A percentile compares a stretch with the other conserved stretches of the same genome.
phyloP scores from a whole-genome alignment of 225 moss, liverwort and hornwort species.

The Thuidium tamariscinum region DNA sequence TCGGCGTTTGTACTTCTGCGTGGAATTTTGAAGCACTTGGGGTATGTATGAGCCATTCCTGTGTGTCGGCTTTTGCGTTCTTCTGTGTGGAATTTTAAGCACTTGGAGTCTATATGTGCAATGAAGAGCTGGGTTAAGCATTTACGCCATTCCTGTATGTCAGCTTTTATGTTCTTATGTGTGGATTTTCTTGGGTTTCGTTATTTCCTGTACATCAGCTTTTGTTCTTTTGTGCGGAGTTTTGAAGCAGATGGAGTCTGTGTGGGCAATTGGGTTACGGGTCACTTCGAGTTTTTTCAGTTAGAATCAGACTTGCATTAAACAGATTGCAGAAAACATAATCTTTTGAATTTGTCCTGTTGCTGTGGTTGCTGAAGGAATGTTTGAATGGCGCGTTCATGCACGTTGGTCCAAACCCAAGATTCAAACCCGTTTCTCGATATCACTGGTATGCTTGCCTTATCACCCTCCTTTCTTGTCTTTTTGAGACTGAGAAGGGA shows the following conservation, averaged over 20 bases:
- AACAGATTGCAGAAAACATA: background rate
- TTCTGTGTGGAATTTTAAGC: background rate
- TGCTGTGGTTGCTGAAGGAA: background rate
- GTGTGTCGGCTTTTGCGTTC: background rate
- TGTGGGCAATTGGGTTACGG: background rate
- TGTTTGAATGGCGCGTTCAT: conserved; percentile 25
- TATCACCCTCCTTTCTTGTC: background rate
- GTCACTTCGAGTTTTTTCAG: background rate
- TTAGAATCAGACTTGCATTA: background rate
- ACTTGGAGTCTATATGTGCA: background rate
- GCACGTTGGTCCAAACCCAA: conserved; percentile 23
- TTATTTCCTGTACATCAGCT: background rate
- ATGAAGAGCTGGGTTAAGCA: no score
- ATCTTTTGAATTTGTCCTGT: background rate
- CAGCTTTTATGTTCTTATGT: background rate
- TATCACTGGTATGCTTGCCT: conserved; percentile 21
- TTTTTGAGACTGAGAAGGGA: background rate
- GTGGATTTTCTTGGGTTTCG: background rate
- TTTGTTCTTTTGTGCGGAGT: background rate
- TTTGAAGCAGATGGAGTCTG: background rate
- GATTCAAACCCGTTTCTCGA: conserved; percentile 19
- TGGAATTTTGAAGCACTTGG: background rate
- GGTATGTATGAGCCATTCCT: background rate
- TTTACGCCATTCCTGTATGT: background rate
- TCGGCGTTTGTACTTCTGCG: background rate